These are phyloP conservation scores for Botrytis porri DNA, from an alignment of 2,329 filamentous ascomycete genomes.

Conservation along the genomic window DNA sequence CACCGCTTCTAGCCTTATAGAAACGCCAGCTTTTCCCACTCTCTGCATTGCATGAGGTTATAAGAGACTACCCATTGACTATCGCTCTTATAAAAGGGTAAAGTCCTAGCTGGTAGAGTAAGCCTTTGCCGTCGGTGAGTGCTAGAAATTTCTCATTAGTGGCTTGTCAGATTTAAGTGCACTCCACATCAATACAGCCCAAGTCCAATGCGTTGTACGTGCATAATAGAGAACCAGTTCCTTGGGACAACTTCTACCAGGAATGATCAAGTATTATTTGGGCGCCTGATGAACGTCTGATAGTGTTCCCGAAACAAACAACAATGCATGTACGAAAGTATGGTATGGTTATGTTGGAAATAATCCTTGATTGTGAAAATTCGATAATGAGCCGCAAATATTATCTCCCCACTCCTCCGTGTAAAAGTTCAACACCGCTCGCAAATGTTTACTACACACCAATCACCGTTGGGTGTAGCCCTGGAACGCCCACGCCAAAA, in stretches of 20 bases:
- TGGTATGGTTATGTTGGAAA: slow-evolving; percentile 16
- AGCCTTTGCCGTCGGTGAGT: slow-evolving; percentile 5
- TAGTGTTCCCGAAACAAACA: not conserved
- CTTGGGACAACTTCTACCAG: slow-evolving; percentile 15
- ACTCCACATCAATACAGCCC: slow-evolving; percentile 13
- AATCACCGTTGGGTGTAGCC: slow-evolving; percentile 9
- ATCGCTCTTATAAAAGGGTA: not conserved
- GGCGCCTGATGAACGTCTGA: not conserved
- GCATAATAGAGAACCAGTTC: slow-evolving; percentile 16
- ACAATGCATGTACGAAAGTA: slow-evolving; percentile 5
- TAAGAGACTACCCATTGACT: not conserved
- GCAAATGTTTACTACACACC: slow-evolving; percentile 6
- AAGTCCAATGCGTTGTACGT: slow-evolving; percentile 19
- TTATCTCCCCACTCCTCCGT: slow-evolving; percentile 5
- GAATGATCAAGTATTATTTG: slow-evolving; percentile 5
- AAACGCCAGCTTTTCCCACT: slow-evolving; percentile 23
- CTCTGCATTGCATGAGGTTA: slow-evolving; percentile 30
- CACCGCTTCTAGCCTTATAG: slow-evolving; percentile 28
- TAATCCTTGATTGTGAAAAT: slow-evolving; percentile 28
- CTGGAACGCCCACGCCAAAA: slow-evolving; percentile 18
- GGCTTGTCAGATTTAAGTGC: slow-evolving; percentile 18
- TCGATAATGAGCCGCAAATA: slow-evolving; percentile 11
- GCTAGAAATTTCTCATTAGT: slow-evolving; percentile 10
- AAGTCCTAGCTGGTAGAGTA: not conserved
- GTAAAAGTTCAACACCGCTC: slow-evolving; percentile 4